Evolutionary conservation across 306 rosid genomes (phyloP), one percentile per base, ranked within the genome.

Genomic region (Inga laurina): DNA sequence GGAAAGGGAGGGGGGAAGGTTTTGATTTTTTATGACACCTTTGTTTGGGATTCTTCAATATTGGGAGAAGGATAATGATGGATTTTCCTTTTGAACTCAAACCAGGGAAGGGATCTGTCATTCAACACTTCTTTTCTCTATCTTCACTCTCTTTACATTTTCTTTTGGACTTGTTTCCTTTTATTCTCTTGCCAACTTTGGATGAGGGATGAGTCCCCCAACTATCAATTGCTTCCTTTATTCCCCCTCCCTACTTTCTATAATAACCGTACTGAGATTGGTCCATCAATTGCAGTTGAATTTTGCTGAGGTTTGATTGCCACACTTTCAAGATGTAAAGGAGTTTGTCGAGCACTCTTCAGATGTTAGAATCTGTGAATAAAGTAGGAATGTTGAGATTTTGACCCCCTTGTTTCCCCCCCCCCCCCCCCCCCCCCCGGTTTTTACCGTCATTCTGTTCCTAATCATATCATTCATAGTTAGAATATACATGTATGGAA

Each of bases 291-390:
- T 80, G 83, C 85, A 87, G 91, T 70, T 81, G 72, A 78, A 82
- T 61, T 80, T 70, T 41, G 34, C 82, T 66, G 86, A 85, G 90
- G 90, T 81, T 54, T 81, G 89, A 76, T n/a, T 57, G 64, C 84
- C 83, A 46, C 85, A 86, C 82, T 85, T 83, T 88, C 87, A 85
- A 84, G 93, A 75, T 89, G 94, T 88, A 84, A 86, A 86, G 93
- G 86, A 81, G 86, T 80, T 80, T 84, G 83, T 87, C 76, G 87
- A 90, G 91, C 76, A 76, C 89, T 27, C 66, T 82, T 71, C 83
- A 84, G 89, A 78, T 43, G 68, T 82, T 84, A 73, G 88, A 87
- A 87, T 70, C 10, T 93, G 97, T 92, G 92, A 87, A 93, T 93
- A 88, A 84, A 82, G 81, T 91, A 90, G 94, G 91, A 85, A 89